phyloP scores from a whole-genome alignment of 495 filamentous ascomycete genomes.

The Xylaria curta region DNA sequence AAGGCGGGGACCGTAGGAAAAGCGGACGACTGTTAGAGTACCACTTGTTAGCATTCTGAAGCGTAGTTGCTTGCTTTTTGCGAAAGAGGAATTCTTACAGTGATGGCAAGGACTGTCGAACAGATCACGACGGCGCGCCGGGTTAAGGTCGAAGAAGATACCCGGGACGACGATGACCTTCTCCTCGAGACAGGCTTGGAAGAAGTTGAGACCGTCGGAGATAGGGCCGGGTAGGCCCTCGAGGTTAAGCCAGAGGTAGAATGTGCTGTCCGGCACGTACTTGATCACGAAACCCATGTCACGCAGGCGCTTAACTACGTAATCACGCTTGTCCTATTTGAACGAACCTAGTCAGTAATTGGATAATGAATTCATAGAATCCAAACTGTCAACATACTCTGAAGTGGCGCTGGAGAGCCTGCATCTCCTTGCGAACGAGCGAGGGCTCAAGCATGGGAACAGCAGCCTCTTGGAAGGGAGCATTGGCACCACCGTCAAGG shows the following conservation, averaged over 20 bases:
- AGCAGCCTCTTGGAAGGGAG: conserved; percentile 93
- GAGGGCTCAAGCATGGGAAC: conserved; percentile 87
- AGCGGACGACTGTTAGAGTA: conserved; percentile 64
- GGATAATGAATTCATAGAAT: background rate
- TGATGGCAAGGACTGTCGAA: conserved; percentile 97
- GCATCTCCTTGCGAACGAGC: conserved; percentile 86
- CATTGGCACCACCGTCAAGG: conserved; percentile 94
- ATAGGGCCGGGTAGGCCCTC: conserved; percentile 73
- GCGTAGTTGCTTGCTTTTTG: background rate
- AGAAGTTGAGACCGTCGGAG: conserved; percentile 93
- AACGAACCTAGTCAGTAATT: conserved; percentile 12
- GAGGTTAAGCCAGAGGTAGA: conserved; percentile 75
- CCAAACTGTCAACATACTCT: conserved; percentile 39
- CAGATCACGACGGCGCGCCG: conserved; percentile 83
- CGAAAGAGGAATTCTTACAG: conserved; percentile 47
- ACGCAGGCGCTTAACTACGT: conserved; percentile 75
- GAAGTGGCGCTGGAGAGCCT: conserved; percentile 86
- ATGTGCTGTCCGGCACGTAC: conserved; percentile 84
- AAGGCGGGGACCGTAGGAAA: conserved; percentile 91
- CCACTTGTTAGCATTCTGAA: background rate
- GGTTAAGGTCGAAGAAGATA: conserved; percentile 93
- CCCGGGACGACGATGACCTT: conserved; percentile 95
- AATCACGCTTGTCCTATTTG: conserved; percentile 78
- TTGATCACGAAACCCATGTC: conserved; percentile 85
- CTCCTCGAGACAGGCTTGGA: conserved; percentile 88